Evolutionary conservation across 139 green algal genomes (phyloP).

Genomic region (Micromonas commoda): DNA sequence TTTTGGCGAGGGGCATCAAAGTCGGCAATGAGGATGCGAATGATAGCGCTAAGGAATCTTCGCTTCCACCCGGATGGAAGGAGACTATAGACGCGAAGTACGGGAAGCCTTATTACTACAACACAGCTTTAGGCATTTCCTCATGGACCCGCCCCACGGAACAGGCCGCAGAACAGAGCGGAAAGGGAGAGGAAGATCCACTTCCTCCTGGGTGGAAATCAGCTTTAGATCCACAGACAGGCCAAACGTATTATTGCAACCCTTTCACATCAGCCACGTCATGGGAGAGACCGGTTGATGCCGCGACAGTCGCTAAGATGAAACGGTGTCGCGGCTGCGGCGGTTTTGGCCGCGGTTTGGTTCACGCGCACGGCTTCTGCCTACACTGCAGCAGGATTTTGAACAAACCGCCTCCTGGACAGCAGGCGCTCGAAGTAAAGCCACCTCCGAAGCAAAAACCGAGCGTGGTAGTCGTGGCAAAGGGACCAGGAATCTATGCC

Average conservation of each 20-base stretch:
- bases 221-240: background rate
- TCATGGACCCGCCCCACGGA: conserved; percentile 1
- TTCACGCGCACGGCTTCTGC: conserved; percentile 24
- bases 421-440: no score
- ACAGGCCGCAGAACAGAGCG: background rate
- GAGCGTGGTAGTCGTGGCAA: background rate
- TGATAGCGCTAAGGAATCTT: background rate
- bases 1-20: background rate
- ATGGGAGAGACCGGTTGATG: conserved; percentile 6
- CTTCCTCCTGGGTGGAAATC: background rate
- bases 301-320: conserved; percentile 5
- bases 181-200: background rate
- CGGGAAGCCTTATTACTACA: conserved; percentile 15
- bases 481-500: background rate
- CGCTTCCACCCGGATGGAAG: background rate
- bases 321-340: conserved; percentile 10
- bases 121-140: background rate
- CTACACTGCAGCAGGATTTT: conserved; percentile 10
- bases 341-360: conserved; percentile 15
- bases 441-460: background rate
- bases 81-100: background rate
- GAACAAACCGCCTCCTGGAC: background rate
- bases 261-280: background rate
- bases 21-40: background rate
- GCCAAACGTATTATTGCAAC: conserved; percentile 9